Percentiles rank a stretch among this genome's conserved stretches.
These are phyloP conservation scores for Globisporangium spiculum DNA, from an alignment of 352 stramenopile species.

Conservation along the genomic window DNA sequence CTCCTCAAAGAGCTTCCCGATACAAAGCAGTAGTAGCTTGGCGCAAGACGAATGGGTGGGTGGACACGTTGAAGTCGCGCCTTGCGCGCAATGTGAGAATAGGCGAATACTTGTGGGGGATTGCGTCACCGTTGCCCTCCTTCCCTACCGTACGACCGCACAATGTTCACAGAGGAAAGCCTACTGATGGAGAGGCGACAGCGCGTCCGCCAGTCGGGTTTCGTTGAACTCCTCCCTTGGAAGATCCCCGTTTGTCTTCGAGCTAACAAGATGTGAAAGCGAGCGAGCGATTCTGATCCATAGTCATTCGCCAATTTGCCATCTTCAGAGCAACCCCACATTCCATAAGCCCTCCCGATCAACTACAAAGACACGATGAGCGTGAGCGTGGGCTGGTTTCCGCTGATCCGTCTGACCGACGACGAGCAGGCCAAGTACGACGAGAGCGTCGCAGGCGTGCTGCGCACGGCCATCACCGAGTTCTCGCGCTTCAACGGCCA, in stretches of 20 bases:
- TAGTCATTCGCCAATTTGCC: conserved; percentile 11
- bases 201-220: neutral
- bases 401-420: conserved; percentile 15
- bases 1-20: neutral
- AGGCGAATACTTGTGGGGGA: neutral
- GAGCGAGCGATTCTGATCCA: neutral
- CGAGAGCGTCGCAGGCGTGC: conserved; percentile 1
- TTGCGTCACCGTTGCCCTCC: neutral
- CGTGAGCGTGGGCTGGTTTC: conserved; percentile 15
- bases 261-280: conserved; percentile 11
- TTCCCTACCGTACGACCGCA: neutral
- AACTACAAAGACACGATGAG: neutral
- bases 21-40: neutral
- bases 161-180: neutral
- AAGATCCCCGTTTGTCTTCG: neutral
- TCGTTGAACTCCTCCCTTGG: neutral
- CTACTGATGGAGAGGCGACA: neutral
- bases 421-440: conserved; percentile 15
- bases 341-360: neutral
- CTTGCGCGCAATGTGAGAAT: neutral
- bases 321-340: neutral
- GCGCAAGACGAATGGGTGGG: neutral
- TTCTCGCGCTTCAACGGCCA: conserved; percentile 17
- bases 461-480: conserved; percentile 11
- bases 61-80: neutral